phyloP scores from a whole-genome alignment of 2,329 filamentous ascomycete genomes.

The Mycocentrospora acerina region DNA sequence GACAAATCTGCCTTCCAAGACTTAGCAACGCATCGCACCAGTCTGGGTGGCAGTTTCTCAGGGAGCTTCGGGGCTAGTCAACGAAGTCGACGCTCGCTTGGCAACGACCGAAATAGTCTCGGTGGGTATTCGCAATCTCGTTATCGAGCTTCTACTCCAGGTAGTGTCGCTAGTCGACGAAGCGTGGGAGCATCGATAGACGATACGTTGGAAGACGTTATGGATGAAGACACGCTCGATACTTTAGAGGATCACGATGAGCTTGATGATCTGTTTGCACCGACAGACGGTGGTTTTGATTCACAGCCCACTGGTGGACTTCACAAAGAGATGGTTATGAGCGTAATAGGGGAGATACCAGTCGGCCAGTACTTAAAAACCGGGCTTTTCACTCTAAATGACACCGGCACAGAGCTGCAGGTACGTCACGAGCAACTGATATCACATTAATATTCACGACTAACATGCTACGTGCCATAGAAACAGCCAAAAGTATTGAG shows the following conservation, averaged over 20 bases:
- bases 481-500: slow-evolving; percentile 28
- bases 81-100: slow-evolving; percentile 73
- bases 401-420: slow-evolving; percentile 13
- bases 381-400: slow-evolving; percentile 27
- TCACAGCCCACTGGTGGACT: slow-evolving; percentile 40
- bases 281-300: slow-evolving; percentile 30
- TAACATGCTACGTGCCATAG: slow-evolving; percentile 8
- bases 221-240: slow-evolving; percentile 43
- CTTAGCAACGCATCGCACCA: slow-evolving; percentile 53
- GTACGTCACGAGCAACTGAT: slow-evolving; percentile 14
- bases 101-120: slow-evolving; percentile 65
- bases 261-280: slow-evolving; percentile 40
- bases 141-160: slow-evolving; percentile 59
- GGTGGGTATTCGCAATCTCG: slow-evolving; percentile 44
- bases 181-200: slow-evolving; percentile 42
- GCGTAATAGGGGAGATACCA: slow-evolving; percentile 37
- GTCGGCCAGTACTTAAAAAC: slow-evolving; percentile 29
- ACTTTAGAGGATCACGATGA: slow-evolving; percentile 44
- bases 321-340: slow-evolving; percentile 43
- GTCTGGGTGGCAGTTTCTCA: slow-evolving; percentile 42
- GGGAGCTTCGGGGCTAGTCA: slow-evolving; percentile 53
- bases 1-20: slow-evolving; percentile 81
- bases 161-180: slow-evolving; percentile 43
- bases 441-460: background rate
- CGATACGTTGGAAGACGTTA: slow-evolving; percentile 40